Base-by-base conservation (phyloP, 176 grass and related monocot species). In the Carex parvula region DNA sequence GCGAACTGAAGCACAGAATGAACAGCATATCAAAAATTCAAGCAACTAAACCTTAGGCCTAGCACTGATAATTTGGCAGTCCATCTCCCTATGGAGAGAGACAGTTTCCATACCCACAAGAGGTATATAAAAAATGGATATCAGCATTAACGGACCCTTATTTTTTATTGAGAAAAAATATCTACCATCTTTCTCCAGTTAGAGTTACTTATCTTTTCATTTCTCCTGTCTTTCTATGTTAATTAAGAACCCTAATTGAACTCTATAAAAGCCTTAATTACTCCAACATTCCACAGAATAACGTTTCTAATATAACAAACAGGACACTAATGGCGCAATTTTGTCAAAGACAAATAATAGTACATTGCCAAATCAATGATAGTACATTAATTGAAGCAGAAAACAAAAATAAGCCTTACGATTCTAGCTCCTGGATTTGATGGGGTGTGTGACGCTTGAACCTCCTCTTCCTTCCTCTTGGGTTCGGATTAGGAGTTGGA, bases 401-500 rank as follows among this genome's bases (percentile, higher is more conserved):
- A 79, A 6, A 58, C 29, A 79, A 35, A 79, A 50, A 79, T 39
- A 71, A 60, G 48, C 66, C 85, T 84, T 94, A 98, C 95, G 87
- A 55, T 91, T 98, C 95, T 59, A 98, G 85, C 75, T 98, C 92
- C 82, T 94, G 92, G 71, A 98, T 98, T 84, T 98, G 95, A 64
- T 93, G 92, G 1, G 85, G 92, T 2, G 95, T 98, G 56, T 98
- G 95, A 64, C 95, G 92, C 46, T 98, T 92, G 53, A 94, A 93
- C 48, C 92, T 84, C 92, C 89, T 97, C 83, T 93, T 94, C 86
- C 92, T 92, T 84, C 86, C 81, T 71, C 85, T 85, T 14, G 64
- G 56, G 20, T 83, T 86, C 21, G 53, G 26, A 12, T 44, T 74
- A 10, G 35, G 41, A 1, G 52, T 74, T 8, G 53, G 86, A 69